Conservation (phyloP, 345 rosid genomes). For the Camelina sativa region DNA sequence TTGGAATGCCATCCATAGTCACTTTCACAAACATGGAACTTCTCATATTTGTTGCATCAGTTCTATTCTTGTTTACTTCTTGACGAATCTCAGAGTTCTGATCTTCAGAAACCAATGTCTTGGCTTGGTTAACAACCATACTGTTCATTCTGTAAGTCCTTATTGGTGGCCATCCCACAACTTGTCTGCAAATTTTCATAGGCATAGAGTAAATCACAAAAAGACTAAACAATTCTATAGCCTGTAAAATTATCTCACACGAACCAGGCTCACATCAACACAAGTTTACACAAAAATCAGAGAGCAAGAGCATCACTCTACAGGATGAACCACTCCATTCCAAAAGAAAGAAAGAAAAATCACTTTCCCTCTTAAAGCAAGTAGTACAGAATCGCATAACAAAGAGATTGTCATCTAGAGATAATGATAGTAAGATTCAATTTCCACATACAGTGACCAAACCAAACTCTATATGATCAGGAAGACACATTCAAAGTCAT, state of each 20-base stretch:
- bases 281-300: conserved; percentile 2
- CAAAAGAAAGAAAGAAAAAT: background rate
- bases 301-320: conserved; percentile 19
- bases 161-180: conserved; percentile 99
- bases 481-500: conserved; percentile 19
- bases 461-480: conserved; percentile 17
- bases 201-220: conserved; percentile 7
- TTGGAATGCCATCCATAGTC: conserved; percentile 91
- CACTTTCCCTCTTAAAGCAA: conserved; percentile 11
- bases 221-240: background rate
- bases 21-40: conserved; percentile 78
- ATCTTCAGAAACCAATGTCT: conserved; percentile 56
- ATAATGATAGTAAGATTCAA: conserved; percentile 14
- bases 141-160: conserved; percentile 77
- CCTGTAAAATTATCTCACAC: background rate
- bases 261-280: background rate
- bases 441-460: conserved; percentile 6
- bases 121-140: conserved; percentile 71
- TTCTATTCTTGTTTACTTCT: conserved; percentile 43
- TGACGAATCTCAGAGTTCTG: conserved; percentile 47
- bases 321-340: conserved; percentile 12
- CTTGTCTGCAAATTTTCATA: conserved; percentile 55
- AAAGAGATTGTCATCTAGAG: background rate
- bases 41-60: conserved; percentile 47
- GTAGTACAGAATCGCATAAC: background rate